Conservation (phyloP, 169 alveolate species). For the Eimeria acervulina region DNA sequence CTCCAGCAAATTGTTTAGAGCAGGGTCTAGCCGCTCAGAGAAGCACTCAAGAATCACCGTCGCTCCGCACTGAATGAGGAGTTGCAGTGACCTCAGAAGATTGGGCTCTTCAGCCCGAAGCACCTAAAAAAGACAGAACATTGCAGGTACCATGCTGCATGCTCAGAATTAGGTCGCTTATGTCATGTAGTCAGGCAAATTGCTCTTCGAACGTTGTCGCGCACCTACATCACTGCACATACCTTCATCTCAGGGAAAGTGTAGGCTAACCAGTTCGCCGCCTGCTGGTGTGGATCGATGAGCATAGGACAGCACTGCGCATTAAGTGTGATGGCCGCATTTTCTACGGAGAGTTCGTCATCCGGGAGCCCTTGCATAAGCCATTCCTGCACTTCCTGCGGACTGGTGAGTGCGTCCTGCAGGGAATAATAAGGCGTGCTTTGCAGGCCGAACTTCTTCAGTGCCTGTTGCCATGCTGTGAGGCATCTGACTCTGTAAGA, state of each 20-base stretch:
- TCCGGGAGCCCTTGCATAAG: constrained; percentile 91
- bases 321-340: constrained; percentile 90
- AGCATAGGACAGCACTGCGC: constrained; percentile 89
- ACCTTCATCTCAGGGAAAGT: constrained; percentile 88
- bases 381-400: constrained; percentile 96
- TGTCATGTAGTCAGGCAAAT: not conserved
- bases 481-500: constrained; percentile 91
- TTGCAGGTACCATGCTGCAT: not conserved
- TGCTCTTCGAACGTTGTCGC: not conserved
- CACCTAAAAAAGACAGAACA: not conserved
- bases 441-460: constrained; percentile 89
- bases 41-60: constrained; percentile 96
- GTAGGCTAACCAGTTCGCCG: constrained; percentile 90
- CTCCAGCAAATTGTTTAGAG: constrained; percentile 96
- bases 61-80: constrained; percentile 55
- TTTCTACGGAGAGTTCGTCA: constrained; percentile 90
- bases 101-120: constrained; percentile 73
- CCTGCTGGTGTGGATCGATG: constrained; percentile 93
- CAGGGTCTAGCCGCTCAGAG: constrained; percentile 97
- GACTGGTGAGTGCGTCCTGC: constrained; percentile 92
- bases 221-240: not conserved
- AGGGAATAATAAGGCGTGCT: constrained; percentile 88
- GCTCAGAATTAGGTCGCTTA: not conserved
- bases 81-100: constrained; percentile 49
- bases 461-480: constrained; percentile 88